Conservation (phyloP, 345 rosid species). For the Camelina neglecta region DNA sequence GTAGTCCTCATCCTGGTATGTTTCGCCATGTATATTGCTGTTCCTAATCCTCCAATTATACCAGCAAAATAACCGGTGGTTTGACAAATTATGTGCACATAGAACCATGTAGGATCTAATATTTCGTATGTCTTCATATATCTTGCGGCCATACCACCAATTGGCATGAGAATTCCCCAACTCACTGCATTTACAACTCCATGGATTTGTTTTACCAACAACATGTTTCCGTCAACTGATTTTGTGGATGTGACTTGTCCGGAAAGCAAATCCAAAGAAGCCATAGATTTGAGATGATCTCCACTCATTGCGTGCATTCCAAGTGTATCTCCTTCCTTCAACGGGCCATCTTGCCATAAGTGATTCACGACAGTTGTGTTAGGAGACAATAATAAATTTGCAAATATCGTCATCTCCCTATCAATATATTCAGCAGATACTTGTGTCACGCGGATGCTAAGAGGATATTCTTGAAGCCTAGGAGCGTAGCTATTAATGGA, state of each 20-base stretch:
- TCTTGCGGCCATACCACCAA: conserved; percentile 70
- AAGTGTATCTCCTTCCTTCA: conserved; percentile 11
- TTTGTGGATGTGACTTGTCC: conserved; percentile 20
- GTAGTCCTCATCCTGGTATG: conserved; percentile 26
- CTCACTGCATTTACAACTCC: conserved; percentile 75
- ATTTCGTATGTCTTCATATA: conserved; percentile 68
- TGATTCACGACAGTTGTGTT: conserved; percentile 48
- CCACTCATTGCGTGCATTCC: conserved; percentile 33
- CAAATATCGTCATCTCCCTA: conserved; percentile 58
- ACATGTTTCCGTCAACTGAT: conserved; percentile 29
- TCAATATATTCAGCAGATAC: conserved; percentile 40
- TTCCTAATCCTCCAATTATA: conserved; percentile 43
- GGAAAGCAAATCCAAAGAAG: conserved; percentile 46
- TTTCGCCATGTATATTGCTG: conserved; percentile 37
- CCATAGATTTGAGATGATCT: conserved; percentile 25
- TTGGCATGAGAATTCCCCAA: conserved; percentile 81
- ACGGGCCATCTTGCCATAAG: conserved; percentile 61
- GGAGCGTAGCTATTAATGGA: conserved; percentile 27
- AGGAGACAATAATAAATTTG: conserved; percentile 50
- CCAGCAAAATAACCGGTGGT: conserved; percentile 65
- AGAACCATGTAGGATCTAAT: conserved; percentile 83
- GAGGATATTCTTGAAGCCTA: conserved; percentile 36
- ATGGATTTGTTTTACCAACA: conserved; percentile 59
- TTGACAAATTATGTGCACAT: conserved; percentile 65
- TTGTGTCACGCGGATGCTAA: conserved; percentile 54